phyloP scores from a whole-genome alignment of 306 rosid genomes.

The Fragaria ananassa region DNA sequence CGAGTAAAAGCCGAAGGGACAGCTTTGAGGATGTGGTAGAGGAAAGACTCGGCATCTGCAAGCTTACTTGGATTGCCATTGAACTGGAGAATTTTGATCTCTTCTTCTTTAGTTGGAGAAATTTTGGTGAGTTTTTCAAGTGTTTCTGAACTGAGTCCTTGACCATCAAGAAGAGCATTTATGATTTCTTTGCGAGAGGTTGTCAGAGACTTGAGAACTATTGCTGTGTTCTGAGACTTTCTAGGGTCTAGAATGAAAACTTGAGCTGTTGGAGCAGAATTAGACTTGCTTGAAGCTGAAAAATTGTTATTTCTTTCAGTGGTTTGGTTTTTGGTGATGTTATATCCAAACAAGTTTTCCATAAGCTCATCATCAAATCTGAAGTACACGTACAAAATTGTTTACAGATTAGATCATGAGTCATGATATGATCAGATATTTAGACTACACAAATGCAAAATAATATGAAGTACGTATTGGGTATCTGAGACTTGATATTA shows the following conservation, averaged over 20 bases:
- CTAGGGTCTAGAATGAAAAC: constrained; percentile 63
- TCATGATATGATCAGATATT: background rate
- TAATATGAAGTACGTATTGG: background rate
- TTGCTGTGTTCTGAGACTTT: constrained; percentile 75
- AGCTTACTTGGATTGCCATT: constrained; percentile 57
- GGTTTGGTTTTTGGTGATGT: constrained; percentile 28
- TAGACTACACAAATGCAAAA: background rate
- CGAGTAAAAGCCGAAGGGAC: constrained; percentile 69
- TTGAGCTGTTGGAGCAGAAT: constrained; percentile 42
- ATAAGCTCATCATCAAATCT: constrained; percentile 83
- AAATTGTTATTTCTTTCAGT: constrained; percentile 34
- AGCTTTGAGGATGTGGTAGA: constrained; percentile 58
- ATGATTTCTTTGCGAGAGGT: constrained; percentile 56
- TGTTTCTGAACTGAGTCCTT: constrained; percentile 58
- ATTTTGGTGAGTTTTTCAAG: constrained; percentile 78
- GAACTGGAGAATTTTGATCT: constrained; percentile 54
- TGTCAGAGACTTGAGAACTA: constrained; percentile 60
- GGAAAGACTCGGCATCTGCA: constrained; percentile 76
- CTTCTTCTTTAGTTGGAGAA: constrained; percentile 69
- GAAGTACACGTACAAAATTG: constrained; percentile 5
- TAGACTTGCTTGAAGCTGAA: constrained; percentile 33
- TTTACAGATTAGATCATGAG: background rate
- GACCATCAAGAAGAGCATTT: constrained; percentile 63
- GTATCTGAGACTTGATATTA: constrained; percentile 16
- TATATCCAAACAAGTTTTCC: constrained; percentile 73